A percentile compares a stretch with the other conserved stretches of the same genome.
These are phyloP conservation scores for Talaromyces nanjingensis DNA, from an alignment of 495 filamentous ascomycete genomes.

Conservation along the genomic window DNA sequence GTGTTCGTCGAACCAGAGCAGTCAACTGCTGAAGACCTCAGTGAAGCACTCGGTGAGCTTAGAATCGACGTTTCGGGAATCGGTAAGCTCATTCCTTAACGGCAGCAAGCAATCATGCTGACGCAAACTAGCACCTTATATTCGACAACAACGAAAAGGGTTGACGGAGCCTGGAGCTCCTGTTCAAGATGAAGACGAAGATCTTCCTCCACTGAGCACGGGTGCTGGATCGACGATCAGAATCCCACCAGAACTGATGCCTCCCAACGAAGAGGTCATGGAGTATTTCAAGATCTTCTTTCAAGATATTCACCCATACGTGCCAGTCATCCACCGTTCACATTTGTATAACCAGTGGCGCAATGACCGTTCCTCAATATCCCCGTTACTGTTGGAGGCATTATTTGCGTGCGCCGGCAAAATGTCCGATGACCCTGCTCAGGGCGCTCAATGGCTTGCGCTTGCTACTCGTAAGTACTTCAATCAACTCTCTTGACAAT, in stretches of 20 bases:
- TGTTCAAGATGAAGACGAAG: constrained; percentile 72
- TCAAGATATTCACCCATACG: constrained; percentile 85
- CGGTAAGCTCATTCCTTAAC: constrained; percentile 49
- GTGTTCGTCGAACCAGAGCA: constrained; percentile 47
- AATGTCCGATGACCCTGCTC: constrained; percentile 71
- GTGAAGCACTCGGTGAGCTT: constrained; percentile 75
- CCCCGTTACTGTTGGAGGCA: constrained; percentile 84
- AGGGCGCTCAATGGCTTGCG: constrained; percentile 91
- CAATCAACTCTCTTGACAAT: not conserved
- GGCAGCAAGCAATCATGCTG: not conserved
- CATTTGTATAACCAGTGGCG: constrained; percentile 92
- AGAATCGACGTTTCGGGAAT: constrained; percentile 84
- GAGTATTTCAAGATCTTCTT: constrained; percentile 94
- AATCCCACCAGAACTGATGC: constrained; percentile 94
- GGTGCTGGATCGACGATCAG: constrained; percentile 69
- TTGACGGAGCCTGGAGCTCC: constrained; percentile 63
- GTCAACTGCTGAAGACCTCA: constrained; percentile 64
- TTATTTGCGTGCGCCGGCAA: constrained; percentile 91
- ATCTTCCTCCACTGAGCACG: constrained; percentile 57
- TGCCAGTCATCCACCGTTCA: constrained; percentile 82
- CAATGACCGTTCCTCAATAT: constrained; percentile 75
- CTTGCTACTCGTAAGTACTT: constrained; percentile 72
- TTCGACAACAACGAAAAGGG: constrained; percentile 66
- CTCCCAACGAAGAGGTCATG: constrained; percentile 72
- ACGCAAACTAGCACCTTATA: constrained; percentile 58